Evolutionary conservation across 2,329 filamentous ascomycete genomes (phyloP).

Genomic region (Teratosphaeria nubilosa): DNA sequence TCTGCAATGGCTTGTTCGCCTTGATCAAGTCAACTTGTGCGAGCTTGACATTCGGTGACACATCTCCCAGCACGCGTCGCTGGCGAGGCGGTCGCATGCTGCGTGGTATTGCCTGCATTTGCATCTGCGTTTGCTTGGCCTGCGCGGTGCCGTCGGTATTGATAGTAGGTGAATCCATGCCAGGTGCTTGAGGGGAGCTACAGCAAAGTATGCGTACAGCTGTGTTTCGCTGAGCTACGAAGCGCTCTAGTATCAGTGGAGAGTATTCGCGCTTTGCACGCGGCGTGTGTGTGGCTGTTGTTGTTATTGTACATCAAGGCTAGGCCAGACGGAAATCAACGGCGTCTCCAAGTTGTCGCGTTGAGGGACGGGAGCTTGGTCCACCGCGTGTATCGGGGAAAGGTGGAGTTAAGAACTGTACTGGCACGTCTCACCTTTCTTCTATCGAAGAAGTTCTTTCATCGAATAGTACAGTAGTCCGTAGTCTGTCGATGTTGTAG

Average conservation of each 20-base stretch:
- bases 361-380: neutral
- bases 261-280: neutral
- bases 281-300: neutral
- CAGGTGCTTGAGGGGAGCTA: neutral
- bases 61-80: constrained; percentile 20
- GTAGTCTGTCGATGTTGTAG: no score
- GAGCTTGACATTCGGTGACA: constrained; percentile 22
- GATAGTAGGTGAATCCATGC: neutral
- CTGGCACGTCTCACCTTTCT: no score
- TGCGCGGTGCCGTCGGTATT: neutral
- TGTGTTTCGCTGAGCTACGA: neutral
- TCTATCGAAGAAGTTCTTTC: no score
- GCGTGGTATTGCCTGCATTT: neutral
- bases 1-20: constrained; percentile 12
- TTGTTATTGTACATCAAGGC: neutral
- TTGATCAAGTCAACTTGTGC: constrained; percentile 4
- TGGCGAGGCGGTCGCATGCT: neutral
- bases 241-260: neutral
- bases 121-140: neutral
- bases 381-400: neutral
- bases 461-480: no score
- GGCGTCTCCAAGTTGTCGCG: neutral
- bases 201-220: neutral
- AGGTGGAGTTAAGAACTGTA: neutral
- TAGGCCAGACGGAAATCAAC: neutral